These are phyloP conservation scores for Agarophyton chilense DNA, from an alignment of 23 red algal genomes.

Conservation along the genomic window DNA sequence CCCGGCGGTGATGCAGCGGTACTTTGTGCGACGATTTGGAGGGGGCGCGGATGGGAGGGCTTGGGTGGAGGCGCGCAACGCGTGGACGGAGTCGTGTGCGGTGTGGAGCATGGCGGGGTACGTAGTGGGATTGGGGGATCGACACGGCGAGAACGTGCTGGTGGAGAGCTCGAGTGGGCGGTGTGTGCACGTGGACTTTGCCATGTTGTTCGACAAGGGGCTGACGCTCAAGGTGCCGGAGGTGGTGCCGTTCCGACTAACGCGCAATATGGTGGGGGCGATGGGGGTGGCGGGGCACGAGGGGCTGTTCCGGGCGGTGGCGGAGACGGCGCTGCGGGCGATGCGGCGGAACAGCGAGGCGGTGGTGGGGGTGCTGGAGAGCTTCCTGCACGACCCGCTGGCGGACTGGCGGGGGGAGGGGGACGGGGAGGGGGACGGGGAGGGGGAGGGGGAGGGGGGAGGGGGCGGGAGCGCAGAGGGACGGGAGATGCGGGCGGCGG, in stretches of 20 bases:
- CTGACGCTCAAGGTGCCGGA: constrained; percentile 89
- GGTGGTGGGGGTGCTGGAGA: constrained; percentile 76
- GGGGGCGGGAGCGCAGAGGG: not conserved
- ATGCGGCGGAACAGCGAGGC: constrained; percentile 76
- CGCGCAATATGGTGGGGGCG: constrained; percentile 88
- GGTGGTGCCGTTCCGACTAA: constrained; percentile 97
- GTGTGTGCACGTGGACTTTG: constrained; percentile 99
- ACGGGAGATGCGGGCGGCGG: constrained; percentile 31
- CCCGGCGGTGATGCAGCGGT: constrained; percentile 82
- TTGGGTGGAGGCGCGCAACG: constrained; percentile 78
- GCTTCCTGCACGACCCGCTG: constrained; percentile 97
- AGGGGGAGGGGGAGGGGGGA: constrained; percentile 22
- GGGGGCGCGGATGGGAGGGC: constrained; percentile 36
- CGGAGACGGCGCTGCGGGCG: constrained; percentile 68
- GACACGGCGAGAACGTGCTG: constrained; percentile 96
- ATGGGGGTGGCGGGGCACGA: constrained; percentile 92
- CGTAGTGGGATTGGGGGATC: constrained; percentile 94
- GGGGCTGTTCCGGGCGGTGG: constrained; percentile 64
- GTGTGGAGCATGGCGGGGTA: constrained; percentile 97
- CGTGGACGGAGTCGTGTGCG: constrained; percentile 84
- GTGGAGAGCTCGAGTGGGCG: constrained; percentile 81
- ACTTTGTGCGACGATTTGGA: constrained; percentile 80
- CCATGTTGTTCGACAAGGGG: constrained; percentile 96
- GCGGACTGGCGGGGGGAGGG: constrained; percentile 79
- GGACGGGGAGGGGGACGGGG: constrained; percentile 3